phyloP scores from a whole-genome alignment of 805 yeast genomes.

The Metschnikowia lunata region DNA sequence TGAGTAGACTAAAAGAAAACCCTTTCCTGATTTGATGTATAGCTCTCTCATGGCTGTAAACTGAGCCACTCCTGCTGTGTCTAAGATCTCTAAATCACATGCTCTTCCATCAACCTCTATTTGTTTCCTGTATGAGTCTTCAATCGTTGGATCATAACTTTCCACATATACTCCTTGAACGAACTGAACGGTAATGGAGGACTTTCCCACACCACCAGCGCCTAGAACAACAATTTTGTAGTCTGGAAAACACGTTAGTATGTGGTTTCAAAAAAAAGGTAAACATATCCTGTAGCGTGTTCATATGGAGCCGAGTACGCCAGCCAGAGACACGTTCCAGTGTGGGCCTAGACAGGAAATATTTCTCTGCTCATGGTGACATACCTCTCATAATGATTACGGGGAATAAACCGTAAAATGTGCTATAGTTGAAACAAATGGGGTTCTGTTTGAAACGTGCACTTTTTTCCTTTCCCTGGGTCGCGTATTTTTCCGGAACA shows the following conservation, averaged over 20 bases:
- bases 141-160: constrained; percentile 94
- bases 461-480: too few species aligned
- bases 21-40: constrained; percentile 84
- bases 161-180: constrained; percentile 89
- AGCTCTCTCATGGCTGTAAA: constrained; percentile 93
- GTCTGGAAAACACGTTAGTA: constrained; percentile 40
- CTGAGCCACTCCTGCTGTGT: constrained; percentile 72
- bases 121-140: constrained; percentile 88
- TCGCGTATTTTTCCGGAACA: too few species aligned
- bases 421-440: too few species aligned
- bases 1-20: constrained; percentile 53
- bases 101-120: constrained; percentile 84
- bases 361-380: too few species aligned
- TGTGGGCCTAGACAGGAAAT: too few species aligned
- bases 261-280: background rate
- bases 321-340: too few species aligned
- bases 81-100: constrained; percentile 70
- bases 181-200: constrained; percentile 87
- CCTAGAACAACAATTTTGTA: constrained; percentile 90
- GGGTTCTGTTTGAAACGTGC: too few species aligned
- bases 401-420: too few species aligned
- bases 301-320: background rate
- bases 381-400: too few species aligned
- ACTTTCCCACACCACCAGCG: constrained; percentile 97
- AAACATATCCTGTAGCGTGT: constrained; percentile 1